Percentiles rank a stretch among this genome's conserved stretches.
phyloP scores from a whole-genome alignment of 2,329 filamentous ascomycete species.

The Colletotrichum paranaense region DNA sequence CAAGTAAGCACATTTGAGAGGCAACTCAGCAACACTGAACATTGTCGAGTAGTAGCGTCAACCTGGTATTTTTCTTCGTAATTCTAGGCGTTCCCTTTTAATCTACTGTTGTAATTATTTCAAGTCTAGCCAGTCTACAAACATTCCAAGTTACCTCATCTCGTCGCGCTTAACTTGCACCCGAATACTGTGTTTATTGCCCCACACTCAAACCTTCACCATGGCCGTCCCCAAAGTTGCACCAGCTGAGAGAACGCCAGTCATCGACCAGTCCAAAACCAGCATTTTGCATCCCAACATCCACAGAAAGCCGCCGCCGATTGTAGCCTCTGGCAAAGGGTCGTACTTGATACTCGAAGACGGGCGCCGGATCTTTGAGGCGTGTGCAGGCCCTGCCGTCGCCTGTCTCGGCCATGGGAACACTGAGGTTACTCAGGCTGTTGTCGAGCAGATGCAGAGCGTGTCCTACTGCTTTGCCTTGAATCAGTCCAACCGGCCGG shows the following conservation, averaged over 20 bases:
- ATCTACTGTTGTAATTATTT: background rate
- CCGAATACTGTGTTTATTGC: background rate
- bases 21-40: background rate
- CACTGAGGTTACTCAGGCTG: constrained; percentile 41
- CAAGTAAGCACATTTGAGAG: background rate
- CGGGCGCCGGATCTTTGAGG: constrained; percentile 47
- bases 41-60: too few species aligned
- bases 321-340: background rate
- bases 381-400: constrained; percentile 47
- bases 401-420: constrained; percentile 45
- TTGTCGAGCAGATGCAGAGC: constrained; percentile 40
- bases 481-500: constrained; percentile 55
- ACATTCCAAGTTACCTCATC: background rate
- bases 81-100: background rate
- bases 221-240: background rate
- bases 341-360: constrained; percentile 45
- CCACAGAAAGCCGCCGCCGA: background rate
- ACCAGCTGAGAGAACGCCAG: background rate
- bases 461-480: constrained; percentile 43
- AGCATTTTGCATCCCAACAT: background rate
- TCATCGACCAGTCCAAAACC: background rate
- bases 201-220: background rate
- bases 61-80: too few species aligned
- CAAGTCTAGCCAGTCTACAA: background rate
- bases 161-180: background rate